phyloP scores from a whole-genome alignment of 2,329 filamentous ascomycete genomes.

The Amphichorda felina region DNA sequence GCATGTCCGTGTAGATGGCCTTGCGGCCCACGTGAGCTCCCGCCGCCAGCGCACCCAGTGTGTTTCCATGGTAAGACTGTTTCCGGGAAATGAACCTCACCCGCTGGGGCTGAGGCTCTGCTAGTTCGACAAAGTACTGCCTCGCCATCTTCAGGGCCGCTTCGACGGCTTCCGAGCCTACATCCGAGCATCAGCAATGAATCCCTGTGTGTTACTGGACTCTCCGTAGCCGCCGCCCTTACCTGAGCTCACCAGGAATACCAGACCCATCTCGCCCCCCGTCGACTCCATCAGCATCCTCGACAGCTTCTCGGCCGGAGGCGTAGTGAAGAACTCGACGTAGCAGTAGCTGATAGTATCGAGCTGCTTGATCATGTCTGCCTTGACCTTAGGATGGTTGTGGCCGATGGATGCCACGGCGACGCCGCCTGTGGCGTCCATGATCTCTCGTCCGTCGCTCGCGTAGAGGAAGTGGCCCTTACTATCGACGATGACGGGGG shows the following conservation, averaged over 20 bases:
- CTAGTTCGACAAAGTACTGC: conserved; percentile 29
- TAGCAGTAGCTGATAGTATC: conserved; percentile 9
- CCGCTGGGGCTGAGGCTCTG: conserved; percentile 39
- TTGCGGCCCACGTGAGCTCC: conserved; percentile 50
- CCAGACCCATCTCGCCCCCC: conserved; percentile 17
- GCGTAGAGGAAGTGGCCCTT: no score
- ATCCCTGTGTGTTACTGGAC: no score
- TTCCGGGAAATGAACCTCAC: conserved; percentile 53
- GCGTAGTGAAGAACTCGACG: conserved; percentile 11
- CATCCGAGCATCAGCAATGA: no score
- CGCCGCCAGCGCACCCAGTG: conserved; percentile 51
- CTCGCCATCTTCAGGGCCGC: conserved; percentile 31
- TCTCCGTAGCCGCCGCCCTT: no score
- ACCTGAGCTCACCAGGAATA: conserved; percentile 22
- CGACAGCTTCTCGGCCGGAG: conserved; percentile 9
- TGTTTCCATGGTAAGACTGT: conserved; percentile 62
- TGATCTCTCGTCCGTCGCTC: conserved; percentile 6
- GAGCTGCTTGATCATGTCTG: conserved; percentile 9
- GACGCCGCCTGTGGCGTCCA: conserved; percentile 6
- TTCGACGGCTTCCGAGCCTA: conserved; percentile 31
- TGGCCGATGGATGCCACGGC: conserved; percentile 9
- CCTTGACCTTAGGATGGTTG: conserved; percentile 8
- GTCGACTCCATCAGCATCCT: conserved; percentile 16
- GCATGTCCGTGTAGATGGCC: conserved; percentile 47
- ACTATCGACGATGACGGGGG: no score